Base-by-base conservation (phyloP, 805 yeast genomes). In the Zygoascus bituminiphila region DNA sequence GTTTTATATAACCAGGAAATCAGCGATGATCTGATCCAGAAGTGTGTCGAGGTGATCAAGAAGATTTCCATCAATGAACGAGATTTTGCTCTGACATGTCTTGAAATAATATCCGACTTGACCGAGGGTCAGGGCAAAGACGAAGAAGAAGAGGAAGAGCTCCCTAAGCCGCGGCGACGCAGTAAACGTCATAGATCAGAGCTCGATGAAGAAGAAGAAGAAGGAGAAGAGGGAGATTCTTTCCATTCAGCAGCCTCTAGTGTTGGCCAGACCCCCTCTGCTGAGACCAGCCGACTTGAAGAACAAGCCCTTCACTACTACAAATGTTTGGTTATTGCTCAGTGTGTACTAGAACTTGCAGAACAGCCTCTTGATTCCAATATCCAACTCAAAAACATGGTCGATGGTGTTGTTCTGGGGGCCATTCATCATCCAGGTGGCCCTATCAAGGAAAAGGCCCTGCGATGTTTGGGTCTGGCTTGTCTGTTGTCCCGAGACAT, bases 41-140 rank as follows among this genome's bases (percentile, higher is more conserved):
- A 76, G 10, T 73, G 85, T 2, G 72, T 86, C 53, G 72, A 76
- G 45, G 85, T 88, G 1, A 73, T 89, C 54, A 73, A 79, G 35
- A 82, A 78, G 54, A 66, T 86, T 9, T 83, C 95, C 1, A 78
- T 82, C 19, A 84, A 76, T 61, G 96, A 88, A 58, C 76, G 81
- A 48, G 96, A 91, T 68, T 89, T 89, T 61, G 77, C 86, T 22
- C 79, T 33, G 82, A 88, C 79, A 74, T 84, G 17, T 77, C 84
- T 41, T n/a, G 97, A 91, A 70, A 78, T 88, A 15, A 80, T 88
- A 35, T 80, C 87, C 38, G 97, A 89, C 69, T 72, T 89, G 44
- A 77, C 87, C 61, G 51, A 46, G 29, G 44, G 47, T 21, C 57
- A 54, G 22, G 56, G 47, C 15, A 24, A 24, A 5, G 36, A 25